Evolutionary conservation across 768 basidiomycete genomes (phyloP).

Genomic region (Lepiota venenata): DNA sequence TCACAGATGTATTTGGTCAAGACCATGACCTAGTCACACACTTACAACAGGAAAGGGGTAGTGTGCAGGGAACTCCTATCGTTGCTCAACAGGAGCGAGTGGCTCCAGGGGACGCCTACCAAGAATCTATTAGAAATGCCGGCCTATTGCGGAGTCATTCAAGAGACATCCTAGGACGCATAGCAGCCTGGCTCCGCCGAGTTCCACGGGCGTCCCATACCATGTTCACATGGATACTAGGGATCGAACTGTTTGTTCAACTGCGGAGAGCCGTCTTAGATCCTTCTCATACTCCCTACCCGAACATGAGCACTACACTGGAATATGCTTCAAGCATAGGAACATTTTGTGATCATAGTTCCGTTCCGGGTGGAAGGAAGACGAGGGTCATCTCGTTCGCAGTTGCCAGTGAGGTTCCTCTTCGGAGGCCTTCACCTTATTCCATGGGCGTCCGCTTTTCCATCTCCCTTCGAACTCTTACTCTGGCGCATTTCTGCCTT

Average conservation of each 20-base stretch:
- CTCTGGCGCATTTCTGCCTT: neutral
- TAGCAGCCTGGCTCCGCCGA: too few relatives aligned
- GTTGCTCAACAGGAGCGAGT: too few relatives aligned
- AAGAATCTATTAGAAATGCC: too few relatives aligned
- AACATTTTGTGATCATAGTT: neutral
- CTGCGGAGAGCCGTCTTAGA: neutral
- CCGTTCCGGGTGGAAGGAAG: neutral
- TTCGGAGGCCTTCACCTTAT: slow-evolving; percentile 6
- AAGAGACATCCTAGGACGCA: too few relatives aligned
- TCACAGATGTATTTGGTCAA: too few relatives aligned
- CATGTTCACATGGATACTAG: neutral
- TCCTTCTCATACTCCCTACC: neutral
- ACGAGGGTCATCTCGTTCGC: neutral
- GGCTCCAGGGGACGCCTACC: too few relatives aligned
- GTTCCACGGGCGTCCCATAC: too few relatives aligned
- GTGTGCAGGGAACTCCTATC: too few relatives aligned
- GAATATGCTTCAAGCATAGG: neutral
- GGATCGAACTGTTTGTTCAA: neutral
- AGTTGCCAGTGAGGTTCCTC: neutral
- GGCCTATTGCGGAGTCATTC: too few relatives aligned
- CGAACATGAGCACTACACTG: neutral
- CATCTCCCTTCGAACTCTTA: neutral
- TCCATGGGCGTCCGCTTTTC: neutral
- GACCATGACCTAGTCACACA: too few relatives aligned
- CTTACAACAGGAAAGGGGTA: too few relatives aligned